Evolutionary conservation across 768 basidiomycete genomes (phyloP).

Genomic region (Agrocybe chaxingu): DNA sequence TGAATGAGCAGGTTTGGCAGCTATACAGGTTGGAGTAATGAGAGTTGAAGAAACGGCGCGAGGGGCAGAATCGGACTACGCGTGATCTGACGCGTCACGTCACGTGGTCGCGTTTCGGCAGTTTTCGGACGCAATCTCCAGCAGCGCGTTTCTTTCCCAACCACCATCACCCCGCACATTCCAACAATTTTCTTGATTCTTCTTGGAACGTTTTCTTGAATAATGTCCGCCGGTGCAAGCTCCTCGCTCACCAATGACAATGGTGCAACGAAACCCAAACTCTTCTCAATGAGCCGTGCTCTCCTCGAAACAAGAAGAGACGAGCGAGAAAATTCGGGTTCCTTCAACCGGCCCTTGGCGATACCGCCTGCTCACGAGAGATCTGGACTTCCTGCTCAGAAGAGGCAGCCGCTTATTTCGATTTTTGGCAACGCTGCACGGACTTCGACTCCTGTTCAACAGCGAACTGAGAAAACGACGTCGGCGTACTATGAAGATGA

Average conservation of each 20-base stretch:
- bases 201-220: background rate
- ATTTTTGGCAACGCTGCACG: background rate
- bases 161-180: background rate
- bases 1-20: no score
- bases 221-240: background rate
- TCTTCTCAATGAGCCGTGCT: conserved; percentile 1
- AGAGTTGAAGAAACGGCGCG: no score
- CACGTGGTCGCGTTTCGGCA: no score
- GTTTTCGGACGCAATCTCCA: background rate
- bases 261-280: background rate
- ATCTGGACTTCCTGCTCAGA: background rate
- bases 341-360: background rate
- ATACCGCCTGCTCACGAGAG: background rate
- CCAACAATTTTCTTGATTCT: background rate
- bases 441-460: conserved; percentile 5
- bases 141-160: background rate
- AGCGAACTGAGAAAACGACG: background rate
- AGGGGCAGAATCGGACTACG: no score
- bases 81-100: no score
- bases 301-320: no score
- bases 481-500: no score
- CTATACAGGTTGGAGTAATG: no score
- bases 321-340: no score
- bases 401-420: background rate
- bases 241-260: background rate